Evolutionary conservation across 352 stramenopile genomes (phyloP).

Genomic region (Saprolegnia diclina): DNA sequence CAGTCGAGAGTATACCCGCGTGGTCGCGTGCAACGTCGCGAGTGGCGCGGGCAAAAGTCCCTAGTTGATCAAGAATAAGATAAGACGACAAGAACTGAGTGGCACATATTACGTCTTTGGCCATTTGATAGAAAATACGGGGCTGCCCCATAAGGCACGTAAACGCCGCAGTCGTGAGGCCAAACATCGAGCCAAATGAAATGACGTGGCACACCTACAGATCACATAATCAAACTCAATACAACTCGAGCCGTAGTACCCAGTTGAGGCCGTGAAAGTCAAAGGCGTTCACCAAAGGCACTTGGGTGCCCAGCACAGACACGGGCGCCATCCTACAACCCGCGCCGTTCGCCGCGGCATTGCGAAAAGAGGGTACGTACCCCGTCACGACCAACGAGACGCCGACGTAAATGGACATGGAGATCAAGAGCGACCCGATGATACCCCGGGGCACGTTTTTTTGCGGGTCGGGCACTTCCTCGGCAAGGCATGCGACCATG

Average conservation of each 20-base stretch:
- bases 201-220: slow-evolving; percentile 49
- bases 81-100: background rate
- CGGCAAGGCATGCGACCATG: slow-evolving; percentile 88
- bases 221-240: background rate
- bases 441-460: slow-evolving; percentile 88
- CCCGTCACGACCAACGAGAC: slow-evolving; percentile 87
- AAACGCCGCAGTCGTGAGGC: slow-evolving; percentile 86
- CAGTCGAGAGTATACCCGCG: slow-evolving; percentile 42
- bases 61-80: background rate
- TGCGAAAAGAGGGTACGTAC: slow-evolving; percentile 27
- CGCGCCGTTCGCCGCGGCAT: background rate
- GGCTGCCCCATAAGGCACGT: slow-evolving; percentile 90
- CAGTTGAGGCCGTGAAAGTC: slow-evolving; percentile 60
- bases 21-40: slow-evolving; percentile 50
- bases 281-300: slow-evolving; percentile 84
- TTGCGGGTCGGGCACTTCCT: slow-evolving; percentile 88
- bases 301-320: slow-evolving; percentile 56
- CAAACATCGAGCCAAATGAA: slow-evolving; percentile 90
- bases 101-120: slow-evolving; percentile 47
- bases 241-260: slow-evolving; percentile 33
- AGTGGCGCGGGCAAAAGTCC: slow-evolving; percentile 56
- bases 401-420: slow-evolving; percentile 85
- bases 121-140: slow-evolving; percentile 90
- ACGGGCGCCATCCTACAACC: slow-evolving; percentile 59
- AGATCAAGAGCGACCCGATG: slow-evolving; percentile 87